phyloP scores from a whole-genome alignment of 495 filamentous ascomycete genomes.

The Penicillium waksmanii region DNA sequence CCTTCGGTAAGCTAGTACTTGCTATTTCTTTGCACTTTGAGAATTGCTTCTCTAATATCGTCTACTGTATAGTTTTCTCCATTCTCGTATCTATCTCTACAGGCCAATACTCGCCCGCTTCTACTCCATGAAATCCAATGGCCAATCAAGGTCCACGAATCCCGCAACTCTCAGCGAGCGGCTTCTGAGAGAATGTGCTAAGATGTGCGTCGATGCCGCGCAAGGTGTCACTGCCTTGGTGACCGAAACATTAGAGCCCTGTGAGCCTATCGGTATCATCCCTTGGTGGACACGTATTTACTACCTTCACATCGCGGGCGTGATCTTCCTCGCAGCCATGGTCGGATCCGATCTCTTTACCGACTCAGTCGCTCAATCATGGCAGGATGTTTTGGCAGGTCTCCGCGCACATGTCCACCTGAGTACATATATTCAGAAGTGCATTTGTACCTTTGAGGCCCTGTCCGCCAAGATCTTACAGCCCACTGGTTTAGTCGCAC shows the following conservation, averaged over 20 bases:
- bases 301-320: slow-evolving; percentile 31
- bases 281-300: slow-evolving; percentile 33
- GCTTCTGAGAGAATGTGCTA: slow-evolving; percentile 24
- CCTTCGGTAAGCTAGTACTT: slow-evolving; percentile 20
- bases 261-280: slow-evolving; percentile 22
- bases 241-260: slow-evolving; percentile 19
- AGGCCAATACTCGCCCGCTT: slow-evolving; percentile 27
- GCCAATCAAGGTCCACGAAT: slow-evolving; percentile 5
- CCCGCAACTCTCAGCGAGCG: slow-evolving; percentile 18
- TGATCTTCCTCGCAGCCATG: slow-evolving; percentile 29
- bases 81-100: slow-evolving; percentile 26
- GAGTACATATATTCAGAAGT: slow-evolving; percentile 22
- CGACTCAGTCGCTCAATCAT: slow-evolving; percentile 21
- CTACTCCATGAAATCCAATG: slow-evolving; percentile 20
- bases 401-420: slow-evolving; percentile 24
- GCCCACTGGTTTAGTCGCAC: not conserved
- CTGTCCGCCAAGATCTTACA: slow-evolving; percentile 19
- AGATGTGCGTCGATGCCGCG: slow-evolving; percentile 26
- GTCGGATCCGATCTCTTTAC: slow-evolving; percentile 24
- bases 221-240: slow-evolving; percentile 21
- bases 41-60: no score
- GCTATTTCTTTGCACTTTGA: no score
- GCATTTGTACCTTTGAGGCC: slow-evolving; percentile 21
- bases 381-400: slow-evolving; percentile 16
- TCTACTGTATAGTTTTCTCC: slow-evolving; percentile 16